phyloP scores from a whole-genome alignment of 495 filamentous ascomycete species.

The Tuber brumale region DNA sequence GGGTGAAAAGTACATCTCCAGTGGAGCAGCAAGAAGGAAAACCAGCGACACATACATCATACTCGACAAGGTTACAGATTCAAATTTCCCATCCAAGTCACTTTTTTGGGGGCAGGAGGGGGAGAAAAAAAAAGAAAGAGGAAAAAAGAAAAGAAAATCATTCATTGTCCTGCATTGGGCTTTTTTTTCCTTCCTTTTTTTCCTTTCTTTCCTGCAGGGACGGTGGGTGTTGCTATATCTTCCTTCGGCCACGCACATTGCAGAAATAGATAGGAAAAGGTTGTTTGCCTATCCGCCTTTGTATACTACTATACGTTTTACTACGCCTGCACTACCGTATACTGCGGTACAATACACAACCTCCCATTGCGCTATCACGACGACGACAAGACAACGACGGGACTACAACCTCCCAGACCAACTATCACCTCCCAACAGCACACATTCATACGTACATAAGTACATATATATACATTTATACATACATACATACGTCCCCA shows the following conservation, averaged over 20 bases:
- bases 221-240: background rate
- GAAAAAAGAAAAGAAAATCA: background rate
- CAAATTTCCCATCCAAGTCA: background rate
- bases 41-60: background rate
- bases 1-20: background rate
- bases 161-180: background rate
- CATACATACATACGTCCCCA: background rate
- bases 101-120: background rate
- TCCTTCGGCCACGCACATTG: background rate
- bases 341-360: background rate
- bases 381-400: background rate
- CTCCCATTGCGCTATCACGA: background rate
- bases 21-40: background rate
- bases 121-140: background rate
- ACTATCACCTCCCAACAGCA: background rate
- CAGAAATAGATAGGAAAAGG: background rate
- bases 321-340: background rate
- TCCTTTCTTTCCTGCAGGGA: background rate
- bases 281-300: background rate
- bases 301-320: background rate
- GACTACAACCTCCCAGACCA: background rate
- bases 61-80: background rate
- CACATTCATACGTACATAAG: background rate
- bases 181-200: background rate
- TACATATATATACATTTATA: background rate